These are phyloP conservation scores for Penicillium alfredii DNA, from an alignment of 495 filamentous ascomycete species.

Conservation along the genomic window DNA sequence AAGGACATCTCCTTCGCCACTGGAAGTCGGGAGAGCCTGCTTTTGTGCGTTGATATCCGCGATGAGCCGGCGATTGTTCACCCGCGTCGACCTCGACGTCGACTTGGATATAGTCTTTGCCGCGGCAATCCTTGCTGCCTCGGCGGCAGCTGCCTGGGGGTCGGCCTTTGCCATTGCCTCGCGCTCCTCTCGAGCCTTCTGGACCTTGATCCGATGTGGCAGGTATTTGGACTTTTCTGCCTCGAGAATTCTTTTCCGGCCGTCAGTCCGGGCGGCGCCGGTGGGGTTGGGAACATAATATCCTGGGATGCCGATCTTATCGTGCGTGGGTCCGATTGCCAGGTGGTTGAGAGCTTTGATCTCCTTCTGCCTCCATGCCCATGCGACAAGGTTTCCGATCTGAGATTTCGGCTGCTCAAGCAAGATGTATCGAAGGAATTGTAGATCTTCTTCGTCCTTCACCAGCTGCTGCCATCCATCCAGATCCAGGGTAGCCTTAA, in stretches of 20 bases:
- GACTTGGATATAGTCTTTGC: conserved; percentile 74
- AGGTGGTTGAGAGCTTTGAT: conserved; percentile 74
- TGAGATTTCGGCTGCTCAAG: conserved; percentile 40
- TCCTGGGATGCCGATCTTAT: conserved; percentile 63
- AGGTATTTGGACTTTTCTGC: conserved; percentile 97
- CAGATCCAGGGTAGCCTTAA: conserved; percentile 58
- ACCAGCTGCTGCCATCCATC: conserved; percentile 72
- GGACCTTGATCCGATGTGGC: conserved; percentile 92
- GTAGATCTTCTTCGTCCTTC: conserved; percentile 76
- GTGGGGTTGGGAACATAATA: conserved; percentile 85
- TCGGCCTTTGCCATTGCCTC: conserved; percentile 72
- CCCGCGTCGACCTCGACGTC: conserved; percentile 80
- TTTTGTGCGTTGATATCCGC: conserved; percentile 94
- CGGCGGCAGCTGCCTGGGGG: conserved; percentile 56
- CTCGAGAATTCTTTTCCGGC: conserved; percentile 87
- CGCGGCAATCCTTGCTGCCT: conserved; percentile 67
- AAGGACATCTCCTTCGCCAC: conserved; percentile 77
- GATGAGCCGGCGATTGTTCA: conserved; percentile 88
- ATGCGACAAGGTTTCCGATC: conserved; percentile 62
- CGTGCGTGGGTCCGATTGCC: conserved; percentile 46
- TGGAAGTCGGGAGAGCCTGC: conserved; percentile 62
- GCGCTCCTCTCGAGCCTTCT: conserved; percentile 80
- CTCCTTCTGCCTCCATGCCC: conserved; percentile 87
- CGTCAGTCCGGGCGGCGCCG: conserved; percentile 86
- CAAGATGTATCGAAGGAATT: conserved; percentile 49